These are phyloP conservation scores for Syzygium grande DNA, from an alignment of 345 rosid species.

Conservation along the genomic window DNA sequence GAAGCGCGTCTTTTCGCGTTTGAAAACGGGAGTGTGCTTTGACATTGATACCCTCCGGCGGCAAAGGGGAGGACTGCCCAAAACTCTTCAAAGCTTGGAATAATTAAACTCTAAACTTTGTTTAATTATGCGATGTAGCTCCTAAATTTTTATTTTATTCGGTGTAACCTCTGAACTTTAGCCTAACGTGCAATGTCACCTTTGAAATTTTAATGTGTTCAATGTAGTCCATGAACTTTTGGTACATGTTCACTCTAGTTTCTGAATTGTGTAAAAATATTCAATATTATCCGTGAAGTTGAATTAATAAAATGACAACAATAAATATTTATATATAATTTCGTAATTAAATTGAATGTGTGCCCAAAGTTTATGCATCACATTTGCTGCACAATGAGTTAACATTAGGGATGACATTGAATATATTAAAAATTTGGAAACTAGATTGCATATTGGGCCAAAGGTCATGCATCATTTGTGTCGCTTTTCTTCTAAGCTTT, in stretches of 20 bases:
- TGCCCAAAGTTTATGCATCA: too few species aligned
- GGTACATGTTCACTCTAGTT: not conserved
- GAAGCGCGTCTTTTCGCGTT: not conserved
- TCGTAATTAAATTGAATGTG: accelerated
- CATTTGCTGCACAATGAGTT: too few species aligned
- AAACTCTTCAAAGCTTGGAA: not conserved
- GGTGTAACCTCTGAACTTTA: not conserved
- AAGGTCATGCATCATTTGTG: not conserved
- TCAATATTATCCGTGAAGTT: not conserved
- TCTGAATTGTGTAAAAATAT: not conserved
- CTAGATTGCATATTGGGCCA: accelerated
- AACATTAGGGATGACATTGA: accelerated
- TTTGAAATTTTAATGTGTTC: not conserved
- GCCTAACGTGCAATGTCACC: accelerated
- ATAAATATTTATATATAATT: not conserved
- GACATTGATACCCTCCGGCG: not conserved
- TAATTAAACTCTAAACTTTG: not conserved
- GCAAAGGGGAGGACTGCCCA: not conserved
- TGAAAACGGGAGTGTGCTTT: not conserved
- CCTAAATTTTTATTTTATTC: not conserved
- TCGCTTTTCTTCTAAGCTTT: not conserved
- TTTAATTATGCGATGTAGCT: accelerated
- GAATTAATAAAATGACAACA: not conserved
- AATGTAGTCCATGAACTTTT: accelerated
- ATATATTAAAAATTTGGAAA: not conserved